Evolutionary conservation across 169 alveolate genomes (phyloP).

Genomic region (Cryptosporidium xiaoi): DNA sequence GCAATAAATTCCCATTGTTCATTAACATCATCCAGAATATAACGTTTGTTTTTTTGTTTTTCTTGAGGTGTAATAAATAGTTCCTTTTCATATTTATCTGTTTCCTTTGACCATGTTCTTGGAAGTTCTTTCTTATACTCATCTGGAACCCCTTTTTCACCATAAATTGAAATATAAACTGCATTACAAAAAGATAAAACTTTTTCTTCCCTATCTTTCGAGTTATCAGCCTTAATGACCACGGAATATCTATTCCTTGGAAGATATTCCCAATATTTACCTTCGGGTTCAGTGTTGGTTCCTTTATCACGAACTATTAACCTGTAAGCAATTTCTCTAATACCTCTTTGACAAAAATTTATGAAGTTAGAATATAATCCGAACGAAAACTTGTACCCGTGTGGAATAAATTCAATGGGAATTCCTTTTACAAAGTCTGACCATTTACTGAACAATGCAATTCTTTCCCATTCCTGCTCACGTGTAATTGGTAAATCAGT

Average conservation of each 20-base stretch:
- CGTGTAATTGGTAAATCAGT: conserved; percentile 47
- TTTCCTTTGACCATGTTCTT: conserved; percentile 21
- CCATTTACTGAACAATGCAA: conserved; percentile 63
- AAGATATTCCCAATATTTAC: conserved; percentile 65
- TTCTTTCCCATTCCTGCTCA: conserved; percentile 71
- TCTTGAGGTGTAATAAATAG: conserved; percentile 33
- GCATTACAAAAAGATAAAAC: conserved; percentile 56
- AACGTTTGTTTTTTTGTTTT: neutral
- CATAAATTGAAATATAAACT: conserved; percentile 46
- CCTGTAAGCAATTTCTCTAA: conserved; percentile 56
- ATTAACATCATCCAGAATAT: conserved; percentile 44
- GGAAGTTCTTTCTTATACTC: conserved; percentile 16
- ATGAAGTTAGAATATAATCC: conserved; percentile 55
- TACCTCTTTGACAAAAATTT: conserved; percentile 57
- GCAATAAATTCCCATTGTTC: conserved; percentile 66
- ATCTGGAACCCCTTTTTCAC: conserved; percentile 51
- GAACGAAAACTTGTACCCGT: conserved; percentile 56
- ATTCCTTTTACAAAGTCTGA: conserved; percentile 55
- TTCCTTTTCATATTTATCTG: conserved; percentile 59
- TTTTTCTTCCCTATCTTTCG: conserved; percentile 59
- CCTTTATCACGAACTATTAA: conserved; percentile 43
- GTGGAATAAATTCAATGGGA: conserved; percentile 34
- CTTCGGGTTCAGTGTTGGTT: conserved; percentile 51
- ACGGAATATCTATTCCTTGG: conserved; percentile 38
- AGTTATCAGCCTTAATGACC: conserved; percentile 49